Evolutionary conservation across 208 protist genomes (phyloP).

Genomic region (Leishmania tarentolae): DNA sequence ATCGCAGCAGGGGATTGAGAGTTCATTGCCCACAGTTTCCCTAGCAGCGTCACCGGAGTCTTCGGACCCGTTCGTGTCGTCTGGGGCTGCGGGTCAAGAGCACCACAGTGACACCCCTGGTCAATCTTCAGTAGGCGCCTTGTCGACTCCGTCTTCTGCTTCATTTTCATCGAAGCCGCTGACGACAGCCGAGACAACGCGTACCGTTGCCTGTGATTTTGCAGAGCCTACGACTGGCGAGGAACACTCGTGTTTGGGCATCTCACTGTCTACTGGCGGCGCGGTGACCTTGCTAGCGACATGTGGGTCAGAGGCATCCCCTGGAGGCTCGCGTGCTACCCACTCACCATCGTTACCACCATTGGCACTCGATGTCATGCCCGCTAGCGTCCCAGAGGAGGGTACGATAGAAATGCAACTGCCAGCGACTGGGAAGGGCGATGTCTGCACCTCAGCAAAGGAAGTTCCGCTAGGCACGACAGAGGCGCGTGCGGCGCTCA

Average conservation of each 20-base stretch:
- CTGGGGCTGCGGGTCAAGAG: background rate
- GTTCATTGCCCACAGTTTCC: background rate
- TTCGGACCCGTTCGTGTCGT: background rate
- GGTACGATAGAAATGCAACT: background rate
- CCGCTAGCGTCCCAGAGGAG: background rate
- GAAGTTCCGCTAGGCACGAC: background rate
- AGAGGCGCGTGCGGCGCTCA: background rate
- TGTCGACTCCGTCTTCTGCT: background rate
- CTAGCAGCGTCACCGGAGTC: background rate
- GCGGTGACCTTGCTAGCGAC: background rate
- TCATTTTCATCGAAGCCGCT: background rate
- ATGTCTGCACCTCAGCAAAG: background rate
- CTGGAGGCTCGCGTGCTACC: background rate
- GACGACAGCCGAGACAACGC: background rate
- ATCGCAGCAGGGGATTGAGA: background rate
- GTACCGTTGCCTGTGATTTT: background rate
- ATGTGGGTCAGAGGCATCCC: background rate
- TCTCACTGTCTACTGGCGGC: background rate
- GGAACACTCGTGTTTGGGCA: background rate
- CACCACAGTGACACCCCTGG: background rate
- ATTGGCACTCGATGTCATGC: background rate
- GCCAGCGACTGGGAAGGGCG: background rate
- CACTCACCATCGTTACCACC: background rate
- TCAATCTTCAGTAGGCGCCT: background rate
- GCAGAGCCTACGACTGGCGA: background rate